phyloP scores from a whole-genome alignment of 1,284 basidiomycete genomes.

The Ceratobasidium sp. region DNA sequence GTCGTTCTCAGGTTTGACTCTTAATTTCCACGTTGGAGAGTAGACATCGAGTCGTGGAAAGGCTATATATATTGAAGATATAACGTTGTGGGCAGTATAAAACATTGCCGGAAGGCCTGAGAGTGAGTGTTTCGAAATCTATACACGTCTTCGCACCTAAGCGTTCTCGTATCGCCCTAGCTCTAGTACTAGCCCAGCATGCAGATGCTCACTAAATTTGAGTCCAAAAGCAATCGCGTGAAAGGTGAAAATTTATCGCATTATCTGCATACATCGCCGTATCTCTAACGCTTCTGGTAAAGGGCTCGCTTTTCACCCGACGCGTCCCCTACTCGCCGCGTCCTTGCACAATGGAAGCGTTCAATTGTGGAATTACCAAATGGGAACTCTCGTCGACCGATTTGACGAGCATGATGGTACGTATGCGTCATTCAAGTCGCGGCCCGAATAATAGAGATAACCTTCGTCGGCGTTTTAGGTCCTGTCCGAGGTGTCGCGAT shows the following conservation, averaged over 20 bases:
- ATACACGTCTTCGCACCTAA: too few relatives aligned
- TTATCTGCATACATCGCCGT: constrained; percentile 39
- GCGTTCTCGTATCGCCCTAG: neutral
- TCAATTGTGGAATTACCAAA: constrained; percentile 99
- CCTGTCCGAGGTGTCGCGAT: constrained; percentile 97
- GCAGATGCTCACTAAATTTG: constrained; percentile 87
- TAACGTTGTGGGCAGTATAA: too few relatives aligned
- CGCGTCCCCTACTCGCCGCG: constrained; percentile 92
- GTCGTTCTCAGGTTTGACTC: constrained; percentile 32
- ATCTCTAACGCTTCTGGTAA: constrained; percentile 29
- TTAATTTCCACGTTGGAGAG: neutral
- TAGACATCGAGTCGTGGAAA: too few relatives aligned
- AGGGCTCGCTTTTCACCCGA: constrained; percentile 92
- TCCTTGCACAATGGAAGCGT: constrained; percentile 98
- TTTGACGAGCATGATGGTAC: constrained; percentile 99
- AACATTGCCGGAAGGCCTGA: too few relatives aligned
- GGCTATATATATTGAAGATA: too few relatives aligned
- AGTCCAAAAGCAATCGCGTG: constrained; percentile 98
- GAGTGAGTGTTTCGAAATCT: constrained; percentile 12
- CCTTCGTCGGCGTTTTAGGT: constrained; percentile 64
- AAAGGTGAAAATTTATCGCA: constrained; percentile 78
- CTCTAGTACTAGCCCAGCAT: constrained; percentile 56
- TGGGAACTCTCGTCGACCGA: constrained; percentile 98
- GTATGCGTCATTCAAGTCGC: constrained; percentile 50
- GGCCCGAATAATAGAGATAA: neutral